These are phyloP conservation scores for Petasospora rhodanensis DNA, from an alignment of 1,139 yeast species.

Conservation along the genomic window DNA sequence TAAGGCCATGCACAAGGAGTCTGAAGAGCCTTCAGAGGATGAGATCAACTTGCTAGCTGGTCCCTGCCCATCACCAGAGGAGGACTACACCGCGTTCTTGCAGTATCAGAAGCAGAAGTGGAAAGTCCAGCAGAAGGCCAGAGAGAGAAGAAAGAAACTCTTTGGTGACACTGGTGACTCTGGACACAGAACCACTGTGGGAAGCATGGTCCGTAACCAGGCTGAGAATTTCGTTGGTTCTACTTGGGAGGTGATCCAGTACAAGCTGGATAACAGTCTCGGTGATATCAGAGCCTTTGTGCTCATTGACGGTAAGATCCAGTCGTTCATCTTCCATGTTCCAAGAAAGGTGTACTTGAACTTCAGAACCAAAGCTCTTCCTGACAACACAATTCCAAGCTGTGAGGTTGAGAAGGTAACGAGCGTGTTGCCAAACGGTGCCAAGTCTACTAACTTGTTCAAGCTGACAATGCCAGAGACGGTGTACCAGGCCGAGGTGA, in stretches of 20 bases:
- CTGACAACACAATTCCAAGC: slow-evolving; percentile 42
- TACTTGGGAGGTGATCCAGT: slow-evolving; percentile 82
- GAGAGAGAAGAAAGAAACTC: slow-evolving; percentile 66
- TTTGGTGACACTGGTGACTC: slow-evolving; percentile 65
- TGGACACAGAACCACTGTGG: slow-evolving; percentile 47
- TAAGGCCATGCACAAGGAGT: slow-evolving; percentile 30
- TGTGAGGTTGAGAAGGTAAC: slow-evolving; percentile 58
- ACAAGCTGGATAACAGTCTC: slow-evolving; percentile 52
- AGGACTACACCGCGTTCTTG: slow-evolving; percentile 74
- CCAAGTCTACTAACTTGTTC: slow-evolving; percentile 51
- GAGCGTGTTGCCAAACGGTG: slow-evolving; percentile 69
- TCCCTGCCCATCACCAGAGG: slow-evolving; percentile 66
- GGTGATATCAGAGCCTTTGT: slow-evolving; percentile 78
- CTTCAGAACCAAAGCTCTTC: slow-evolving; percentile 48
- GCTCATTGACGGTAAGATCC: slow-evolving; percentile 66
- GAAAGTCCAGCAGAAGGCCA: slow-evolving; percentile 67
- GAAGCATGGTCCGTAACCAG: slow-evolving; percentile 67
- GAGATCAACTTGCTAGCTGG: slow-evolving; percentile 47
- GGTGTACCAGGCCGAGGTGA: slow-evolving; percentile 50
- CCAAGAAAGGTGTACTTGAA: slow-evolving; percentile 71
- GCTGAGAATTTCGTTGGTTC: slow-evolving; percentile 75
- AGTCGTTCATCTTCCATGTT: slow-evolving; percentile 65
- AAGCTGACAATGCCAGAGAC: slow-evolving; percentile 66
- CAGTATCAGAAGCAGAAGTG: slow-evolving; percentile 80
- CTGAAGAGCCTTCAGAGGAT: slow-evolving; percentile 33